These are phyloP conservation scores for Alternaria viburni DNA, from an alignment of 2,329 filamentous ascomycete genomes.

Conservation along the genomic window DNA sequence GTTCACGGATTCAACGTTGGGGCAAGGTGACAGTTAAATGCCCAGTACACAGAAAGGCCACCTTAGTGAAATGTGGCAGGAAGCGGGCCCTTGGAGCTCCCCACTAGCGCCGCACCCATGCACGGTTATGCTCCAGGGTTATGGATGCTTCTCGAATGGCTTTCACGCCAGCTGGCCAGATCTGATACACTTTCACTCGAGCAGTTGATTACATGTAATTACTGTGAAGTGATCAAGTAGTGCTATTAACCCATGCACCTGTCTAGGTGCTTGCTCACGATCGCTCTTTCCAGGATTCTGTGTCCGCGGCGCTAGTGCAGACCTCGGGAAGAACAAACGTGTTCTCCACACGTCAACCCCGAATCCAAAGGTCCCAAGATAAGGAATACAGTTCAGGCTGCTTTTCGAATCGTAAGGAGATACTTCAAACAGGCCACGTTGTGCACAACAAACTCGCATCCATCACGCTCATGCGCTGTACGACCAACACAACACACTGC, in stretches of 20 bases:
- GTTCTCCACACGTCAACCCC: neutral
- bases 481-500: neutral
- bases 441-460: neutral
- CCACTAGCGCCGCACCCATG: slow-evolving; percentile 16
- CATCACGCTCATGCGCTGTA: neutral
- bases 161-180: slow-evolving; percentile 30
- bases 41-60: slow-evolving; percentile 17
- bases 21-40: slow-evolving; percentile 33
- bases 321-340: neutral
- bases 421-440: neutral
- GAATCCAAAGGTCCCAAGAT: neutral
- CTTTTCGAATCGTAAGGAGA: neutral
- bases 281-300: neutral
- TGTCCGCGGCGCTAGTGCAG: neutral
- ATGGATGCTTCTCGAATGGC: slow-evolving; percentile 30
- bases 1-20: slow-evolving; percentile 21
- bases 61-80: slow-evolving; percentile 24
- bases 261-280: neutral
- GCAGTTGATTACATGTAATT: neutral
- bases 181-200: neutral
- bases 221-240: neutral
- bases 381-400: neutral
- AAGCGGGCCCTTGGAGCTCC: slow-evolving; percentile 20
- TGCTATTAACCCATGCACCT: neutral
- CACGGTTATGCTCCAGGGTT: slow-evolving; percentile 10